Percentiles rank a stretch among this genome's conserved stretches.
These are phyloP conservation scores for Leucoagaricus sp. DNA, from an alignment of 1,284 basidiomycete genomes.

Conservation along the genomic window DNA sequence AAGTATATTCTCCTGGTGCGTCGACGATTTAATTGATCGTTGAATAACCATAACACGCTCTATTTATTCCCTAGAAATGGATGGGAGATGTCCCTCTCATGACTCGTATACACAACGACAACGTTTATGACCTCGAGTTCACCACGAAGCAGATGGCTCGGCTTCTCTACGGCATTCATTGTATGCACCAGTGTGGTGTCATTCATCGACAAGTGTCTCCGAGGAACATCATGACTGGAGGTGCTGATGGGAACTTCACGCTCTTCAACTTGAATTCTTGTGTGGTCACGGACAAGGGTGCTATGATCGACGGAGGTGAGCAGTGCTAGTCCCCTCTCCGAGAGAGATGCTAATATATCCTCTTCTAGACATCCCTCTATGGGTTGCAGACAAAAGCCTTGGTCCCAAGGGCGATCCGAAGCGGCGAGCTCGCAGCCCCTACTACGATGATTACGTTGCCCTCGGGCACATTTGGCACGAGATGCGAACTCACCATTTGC, in stretches of 20 bases:
- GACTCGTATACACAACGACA: neutral
- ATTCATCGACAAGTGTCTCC: conserved; percentile 1
- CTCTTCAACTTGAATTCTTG: conserved; percentile 1
- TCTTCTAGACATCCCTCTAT: neutral
- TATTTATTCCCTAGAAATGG: neutral
- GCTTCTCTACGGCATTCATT: neutral
- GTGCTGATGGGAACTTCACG: neutral
- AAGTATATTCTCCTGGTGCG: neutral
- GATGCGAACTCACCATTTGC: neutral
- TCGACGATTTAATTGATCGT: neutral
- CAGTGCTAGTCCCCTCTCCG: neutral
- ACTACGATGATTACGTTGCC: conserved; percentile 1
- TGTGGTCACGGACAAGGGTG: neutral
- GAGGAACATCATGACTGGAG: conserved; percentile 1
- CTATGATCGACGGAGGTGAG: neutral
- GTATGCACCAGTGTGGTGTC: conserved; percentile 5
- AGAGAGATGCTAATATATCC: neutral
- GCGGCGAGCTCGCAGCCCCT: neutral
- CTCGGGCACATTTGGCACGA: conserved; percentile 3
- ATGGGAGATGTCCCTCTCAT: neutral
- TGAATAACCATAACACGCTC: neutral
- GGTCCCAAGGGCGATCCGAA: neutral
- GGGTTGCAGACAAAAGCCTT: neutral
- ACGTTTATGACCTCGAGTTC: neutral
- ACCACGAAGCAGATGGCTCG: neutral